Conservation (phyloP, 352 stramenopile species). For the Globisporangium solare region DNA sequence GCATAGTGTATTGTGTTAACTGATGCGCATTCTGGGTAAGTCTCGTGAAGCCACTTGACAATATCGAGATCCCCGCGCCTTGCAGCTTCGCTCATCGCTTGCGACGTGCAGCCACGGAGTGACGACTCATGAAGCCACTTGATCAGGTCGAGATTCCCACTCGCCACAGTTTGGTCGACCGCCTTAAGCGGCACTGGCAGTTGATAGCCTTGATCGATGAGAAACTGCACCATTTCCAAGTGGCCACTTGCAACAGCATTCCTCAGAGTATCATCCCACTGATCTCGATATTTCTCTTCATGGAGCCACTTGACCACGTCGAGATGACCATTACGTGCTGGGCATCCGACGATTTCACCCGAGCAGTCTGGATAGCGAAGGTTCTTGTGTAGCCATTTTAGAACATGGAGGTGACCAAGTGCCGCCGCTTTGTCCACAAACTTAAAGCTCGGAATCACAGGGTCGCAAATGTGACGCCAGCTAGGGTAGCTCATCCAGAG, state of each 20-base stretch:
- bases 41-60: neutral
- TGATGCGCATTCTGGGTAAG: neutral
- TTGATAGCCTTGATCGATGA: too few relatives aligned
- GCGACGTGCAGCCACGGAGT: neutral
- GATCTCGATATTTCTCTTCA: too few relatives aligned
- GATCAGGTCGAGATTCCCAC: neutral
- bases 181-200: neutral
- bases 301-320: neutral
- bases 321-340: neutral
- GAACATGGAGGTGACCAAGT: constrained; percentile 1
- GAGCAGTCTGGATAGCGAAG: too few relatives aligned
- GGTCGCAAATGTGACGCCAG: too few relatives aligned
- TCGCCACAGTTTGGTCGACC: neutral
- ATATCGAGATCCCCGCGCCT: neutral
- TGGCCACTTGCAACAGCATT: neutral
- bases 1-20: neutral
- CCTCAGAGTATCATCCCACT: too few relatives aligned
- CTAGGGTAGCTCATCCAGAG: too few relatives aligned
- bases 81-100: neutral
- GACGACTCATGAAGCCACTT: neutral
- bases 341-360: too few relatives aligned
- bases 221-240: neutral
- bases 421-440: constrained; percentile 2
- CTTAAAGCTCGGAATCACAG: neutral
- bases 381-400: constrained; percentile 1